Conservation (phyloP, 345 rosid genomes). For the Citrus trifoliata region DNA sequence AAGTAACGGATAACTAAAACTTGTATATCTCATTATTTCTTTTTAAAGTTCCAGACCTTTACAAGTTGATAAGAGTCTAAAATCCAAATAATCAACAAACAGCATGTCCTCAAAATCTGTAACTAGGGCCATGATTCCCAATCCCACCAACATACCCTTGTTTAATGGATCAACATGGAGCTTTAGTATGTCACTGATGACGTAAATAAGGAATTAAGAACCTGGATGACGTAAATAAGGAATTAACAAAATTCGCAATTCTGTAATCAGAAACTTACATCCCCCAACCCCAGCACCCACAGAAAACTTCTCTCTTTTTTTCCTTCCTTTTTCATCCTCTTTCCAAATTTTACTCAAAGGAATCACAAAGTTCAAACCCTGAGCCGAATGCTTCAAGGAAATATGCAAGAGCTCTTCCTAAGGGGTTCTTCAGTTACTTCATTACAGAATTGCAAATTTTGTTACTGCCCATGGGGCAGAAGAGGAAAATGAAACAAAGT, state of each 20-base stretch:
- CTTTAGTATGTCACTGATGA: not conserved
- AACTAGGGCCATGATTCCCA: not conserved
- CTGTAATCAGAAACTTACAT: too few relatives aligned
- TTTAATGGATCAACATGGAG: not conserved
- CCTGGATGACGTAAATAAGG: too few relatives aligned
- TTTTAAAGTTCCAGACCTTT: not conserved
- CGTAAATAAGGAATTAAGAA: not conserved
- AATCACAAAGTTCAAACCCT: not conserved
- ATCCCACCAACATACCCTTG: not conserved
- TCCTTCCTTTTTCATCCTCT: not conserved
- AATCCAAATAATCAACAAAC: not conserved
- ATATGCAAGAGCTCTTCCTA: not conserved
- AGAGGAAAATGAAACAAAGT: not conserved
- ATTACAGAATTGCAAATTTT: not conserved
- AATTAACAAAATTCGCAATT: too few relatives aligned
- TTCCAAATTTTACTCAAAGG: not conserved
- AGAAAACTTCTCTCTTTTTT: too few relatives aligned
- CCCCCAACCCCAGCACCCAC: too few relatives aligned
- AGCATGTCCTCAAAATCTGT: not conserved
- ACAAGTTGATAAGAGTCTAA: not conserved
- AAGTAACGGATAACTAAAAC: not conserved
- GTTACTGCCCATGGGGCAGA: not conserved
- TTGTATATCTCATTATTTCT: not conserved
- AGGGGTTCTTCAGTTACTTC: not conserved
- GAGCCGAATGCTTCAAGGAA: not conserved